These are phyloP conservation scores for Acacia acuminata DNA, from an alignment of 306 rosid species.

Conservation along the genomic window DNA sequence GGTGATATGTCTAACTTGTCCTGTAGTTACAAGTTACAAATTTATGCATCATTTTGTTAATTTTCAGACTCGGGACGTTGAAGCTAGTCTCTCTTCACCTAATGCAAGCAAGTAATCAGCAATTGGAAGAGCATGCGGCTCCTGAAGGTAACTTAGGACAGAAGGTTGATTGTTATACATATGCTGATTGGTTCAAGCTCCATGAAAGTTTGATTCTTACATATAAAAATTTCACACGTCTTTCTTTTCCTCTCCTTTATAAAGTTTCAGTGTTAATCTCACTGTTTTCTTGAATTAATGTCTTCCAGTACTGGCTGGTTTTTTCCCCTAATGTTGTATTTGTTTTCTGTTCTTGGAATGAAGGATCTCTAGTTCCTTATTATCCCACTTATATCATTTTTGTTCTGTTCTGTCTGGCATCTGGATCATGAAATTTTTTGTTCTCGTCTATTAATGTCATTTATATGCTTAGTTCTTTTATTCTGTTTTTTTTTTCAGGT, in stretches of 20 bases:
- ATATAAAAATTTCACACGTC: not conserved
- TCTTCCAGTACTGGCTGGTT: not conserved
- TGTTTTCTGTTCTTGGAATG: no score
- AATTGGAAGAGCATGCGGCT: conserved; percentile 45
- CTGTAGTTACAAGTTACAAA: not conserved
- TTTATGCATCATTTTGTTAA: conserved; percentile 13
- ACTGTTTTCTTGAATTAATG: not conserved
- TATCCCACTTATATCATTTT: no score
- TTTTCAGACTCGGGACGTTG: conserved; percentile 68
- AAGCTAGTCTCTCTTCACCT: conserved; percentile 41
- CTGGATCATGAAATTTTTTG: not conserved
- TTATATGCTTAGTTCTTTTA: not conserved
- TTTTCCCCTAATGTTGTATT: not conserved
- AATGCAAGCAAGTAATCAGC: conserved; percentile 47
- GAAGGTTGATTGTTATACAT: not conserved
- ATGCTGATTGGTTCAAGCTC: not conserved
- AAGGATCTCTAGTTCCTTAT: no score
- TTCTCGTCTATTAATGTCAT: not conserved
- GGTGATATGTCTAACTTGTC: not conserved
- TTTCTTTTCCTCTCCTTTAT: not conserved
- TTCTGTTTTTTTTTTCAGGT: not conserved
- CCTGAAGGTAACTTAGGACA: conserved; percentile 40
- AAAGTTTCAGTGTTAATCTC: not conserved
- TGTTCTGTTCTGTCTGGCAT: not conserved
- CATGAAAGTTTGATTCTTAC: not conserved